Percentiles rank a stretch among this genome's conserved stretches.
phyloP scores from a whole-genome alignment of 116 monocot species.

The Papilionanthe hybrid region DNA sequence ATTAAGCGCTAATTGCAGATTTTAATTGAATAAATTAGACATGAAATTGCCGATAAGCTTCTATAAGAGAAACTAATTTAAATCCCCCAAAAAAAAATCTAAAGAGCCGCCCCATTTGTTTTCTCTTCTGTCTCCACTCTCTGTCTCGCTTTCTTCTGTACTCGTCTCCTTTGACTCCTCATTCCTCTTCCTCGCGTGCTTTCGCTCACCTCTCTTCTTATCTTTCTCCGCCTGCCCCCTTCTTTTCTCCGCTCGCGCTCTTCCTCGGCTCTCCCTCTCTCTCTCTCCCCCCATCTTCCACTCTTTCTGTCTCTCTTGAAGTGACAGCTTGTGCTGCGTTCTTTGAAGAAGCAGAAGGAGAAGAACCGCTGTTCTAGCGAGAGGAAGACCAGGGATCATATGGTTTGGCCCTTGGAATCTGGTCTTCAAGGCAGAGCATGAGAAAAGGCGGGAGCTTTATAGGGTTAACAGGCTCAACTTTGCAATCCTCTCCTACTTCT shows the following conservation, averaged over 20 bases:
- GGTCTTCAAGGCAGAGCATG: background rate
- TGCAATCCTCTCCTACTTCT: background rate
- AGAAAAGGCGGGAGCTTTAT: background rate
- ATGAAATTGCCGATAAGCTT: background rate
- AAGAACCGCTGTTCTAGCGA: background rate
- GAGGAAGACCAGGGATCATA: background rate
- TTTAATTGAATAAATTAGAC: background rate
- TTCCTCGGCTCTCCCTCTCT: background rate
- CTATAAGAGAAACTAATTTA: background rate
- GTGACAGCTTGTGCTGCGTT: no score
- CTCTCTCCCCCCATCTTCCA: background rate
- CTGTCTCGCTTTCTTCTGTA: constrained; percentile 1
- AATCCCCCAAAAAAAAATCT: background rate
- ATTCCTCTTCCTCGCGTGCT: no score
- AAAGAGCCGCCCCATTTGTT: constrained; percentile 9
- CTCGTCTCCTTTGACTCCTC: constrained; percentile 7
- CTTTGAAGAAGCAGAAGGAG: background rate
- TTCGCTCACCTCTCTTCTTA: background rate
- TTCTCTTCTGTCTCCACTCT: constrained; percentile 1
- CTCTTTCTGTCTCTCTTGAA: background rate
- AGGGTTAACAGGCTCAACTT: background rate
- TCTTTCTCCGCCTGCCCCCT: background rate
- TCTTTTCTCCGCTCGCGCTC: background rate
- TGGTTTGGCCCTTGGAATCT: background rate
- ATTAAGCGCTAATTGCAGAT: background rate